These are phyloP conservation scores for Camelina laxa DNA, from an alignment of 345 rosid species.

Conservation along the genomic window DNA sequence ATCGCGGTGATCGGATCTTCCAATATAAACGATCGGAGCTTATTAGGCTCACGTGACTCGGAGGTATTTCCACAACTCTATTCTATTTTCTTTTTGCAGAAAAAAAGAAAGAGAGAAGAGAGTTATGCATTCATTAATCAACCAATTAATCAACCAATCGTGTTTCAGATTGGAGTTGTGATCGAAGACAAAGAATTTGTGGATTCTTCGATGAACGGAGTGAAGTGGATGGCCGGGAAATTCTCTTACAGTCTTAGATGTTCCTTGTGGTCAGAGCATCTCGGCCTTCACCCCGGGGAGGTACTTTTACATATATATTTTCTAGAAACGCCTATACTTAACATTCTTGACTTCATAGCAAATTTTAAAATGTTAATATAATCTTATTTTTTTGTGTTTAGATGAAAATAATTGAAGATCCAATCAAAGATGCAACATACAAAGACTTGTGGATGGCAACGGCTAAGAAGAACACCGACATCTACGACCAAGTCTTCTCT, in stretches of 20 bases:
- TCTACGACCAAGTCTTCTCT: conserved; percentile 76
- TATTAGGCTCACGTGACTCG: conserved; percentile 94
- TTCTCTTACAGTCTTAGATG: conserved; percentile 74
- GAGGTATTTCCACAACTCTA: conserved; percentile 58
- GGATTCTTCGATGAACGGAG: conserved; percentile 74
- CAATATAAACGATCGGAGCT: conserved; percentile 85
- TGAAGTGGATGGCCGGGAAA: conserved; percentile 87
- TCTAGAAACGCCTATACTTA: neutral
- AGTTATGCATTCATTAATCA: conserved; percentile 20
- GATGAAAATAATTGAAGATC: conserved; percentile 70
- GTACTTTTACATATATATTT: conserved; percentile 40
- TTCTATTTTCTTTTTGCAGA: neutral
- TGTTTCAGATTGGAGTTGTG: conserved; percentile 75
- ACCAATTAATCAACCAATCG: no score
- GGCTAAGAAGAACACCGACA: conserved; percentile 73
- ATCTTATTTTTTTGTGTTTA: conserved; percentile 32
- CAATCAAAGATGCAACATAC: conserved; percentile 65
- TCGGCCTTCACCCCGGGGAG: conserved; percentile 73
- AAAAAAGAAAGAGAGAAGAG: neutral
- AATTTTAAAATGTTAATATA: conserved; percentile 5
- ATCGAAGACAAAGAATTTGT: conserved; percentile 86
- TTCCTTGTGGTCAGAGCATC: conserved; percentile 89
- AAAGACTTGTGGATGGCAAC: conserved; percentile 72
- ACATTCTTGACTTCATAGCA: neutral
- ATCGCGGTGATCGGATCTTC: conserved; percentile 78